Percentiles rank a stretch among this genome's conserved stretches.
Conservation (phyloP, 1,139 yeast species). For the Zygoascus hellenicus region DNA sequence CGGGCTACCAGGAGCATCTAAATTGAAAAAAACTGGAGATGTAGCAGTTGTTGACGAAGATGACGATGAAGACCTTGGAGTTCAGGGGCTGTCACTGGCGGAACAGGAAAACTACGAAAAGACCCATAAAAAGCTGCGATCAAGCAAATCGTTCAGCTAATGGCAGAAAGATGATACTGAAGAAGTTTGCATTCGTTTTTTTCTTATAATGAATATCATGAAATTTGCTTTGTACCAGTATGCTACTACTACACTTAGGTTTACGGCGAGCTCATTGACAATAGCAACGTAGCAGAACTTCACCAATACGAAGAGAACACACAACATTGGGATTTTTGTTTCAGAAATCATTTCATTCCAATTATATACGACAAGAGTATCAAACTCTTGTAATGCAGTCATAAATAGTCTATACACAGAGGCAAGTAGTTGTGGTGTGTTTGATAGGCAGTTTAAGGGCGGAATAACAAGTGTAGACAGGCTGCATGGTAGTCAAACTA, state of each 20-base stretch:
- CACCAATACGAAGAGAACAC: too few species aligned
- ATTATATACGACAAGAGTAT: too few species aligned
- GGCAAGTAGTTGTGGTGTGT: not conserved
- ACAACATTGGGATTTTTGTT: too few species aligned
- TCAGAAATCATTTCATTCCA: too few species aligned
- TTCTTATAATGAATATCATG: slow-evolving; percentile 3
- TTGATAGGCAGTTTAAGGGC: too few species aligned
- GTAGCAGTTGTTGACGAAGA: slow-evolving; percentile 21
- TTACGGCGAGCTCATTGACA: too few species aligned
- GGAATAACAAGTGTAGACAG: not conserved
- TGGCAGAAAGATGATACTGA: not conserved
- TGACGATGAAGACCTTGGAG: slow-evolving; percentile 15
- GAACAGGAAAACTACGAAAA: slow-evolving; percentile 13
- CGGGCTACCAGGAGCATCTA: slow-evolving; percentile 34
- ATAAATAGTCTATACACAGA: slow-evolving; percentile 2
- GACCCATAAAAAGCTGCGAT: slow-evolving; percentile 11
- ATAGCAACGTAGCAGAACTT: too few species aligned
- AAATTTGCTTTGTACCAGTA: not conserved
- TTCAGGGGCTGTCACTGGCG: slow-evolving; percentile 13
- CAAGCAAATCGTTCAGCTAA: slow-evolving; percentile 14
- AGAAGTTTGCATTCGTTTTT: slow-evolving; percentile 5
- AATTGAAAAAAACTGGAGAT: slow-evolving; percentile 35
- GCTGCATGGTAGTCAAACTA: slow-evolving; percentile 3
- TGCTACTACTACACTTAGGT: too few species aligned
- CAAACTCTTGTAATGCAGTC: not conserved